Evolutionary conservation across 1,284 basidiomycete genomes (phyloP).

Genomic region (Wallemia mellicola): DNA sequence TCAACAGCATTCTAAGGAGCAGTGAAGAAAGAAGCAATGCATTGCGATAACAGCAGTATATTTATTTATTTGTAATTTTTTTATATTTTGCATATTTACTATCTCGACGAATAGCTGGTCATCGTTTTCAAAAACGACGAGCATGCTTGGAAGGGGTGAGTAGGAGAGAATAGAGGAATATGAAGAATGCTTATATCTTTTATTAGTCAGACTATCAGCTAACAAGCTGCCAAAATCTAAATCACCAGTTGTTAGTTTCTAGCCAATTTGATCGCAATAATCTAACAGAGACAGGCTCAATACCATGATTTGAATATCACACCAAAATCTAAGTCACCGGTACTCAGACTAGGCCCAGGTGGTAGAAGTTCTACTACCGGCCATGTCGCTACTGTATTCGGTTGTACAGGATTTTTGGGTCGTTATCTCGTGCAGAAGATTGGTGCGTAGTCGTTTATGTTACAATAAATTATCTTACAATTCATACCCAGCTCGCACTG

Average conservation of each 20-base stretch:
- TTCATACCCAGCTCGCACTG: slow-evolving; percentile 35
- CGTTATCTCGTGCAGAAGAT: slow-evolving; percentile 79
- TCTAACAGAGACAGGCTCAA: neutral
- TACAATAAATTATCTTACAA: slow-evolving; percentile 2
- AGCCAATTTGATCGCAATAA: neutral
- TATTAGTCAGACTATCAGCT: neutral
- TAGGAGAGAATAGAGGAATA: too few relatives aligned
- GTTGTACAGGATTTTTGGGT: slow-evolving; percentile 81
- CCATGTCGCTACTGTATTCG: slow-evolving; percentile 85
- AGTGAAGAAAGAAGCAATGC: too few relatives aligned
- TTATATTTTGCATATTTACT: too few relatives aligned
- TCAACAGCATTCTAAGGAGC: too few relatives aligned
- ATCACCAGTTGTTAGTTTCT: neutral
- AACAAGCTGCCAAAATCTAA: neutral
- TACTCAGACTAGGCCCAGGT: slow-evolving; percentile 41
- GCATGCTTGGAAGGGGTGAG: too few relatives aligned
- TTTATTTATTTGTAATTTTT: too few relatives aligned
- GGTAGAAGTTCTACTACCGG: slow-evolving; percentile 65
- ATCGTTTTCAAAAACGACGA: too few relatives aligned
- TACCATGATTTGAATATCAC: neutral
- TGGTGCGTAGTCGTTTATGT: slow-evolving; percentile 21
- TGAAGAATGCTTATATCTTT: too few relatives aligned
- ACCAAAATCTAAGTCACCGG: slow-evolving; percentile 15
- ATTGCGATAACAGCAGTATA: too few relatives aligned
- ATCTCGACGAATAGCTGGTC: too few relatives aligned